These are phyloP conservation scores for Sporothrix globosa DNA, from an alignment of 2,329 filamentous ascomycete genomes.

Conservation along the genomic window DNA sequence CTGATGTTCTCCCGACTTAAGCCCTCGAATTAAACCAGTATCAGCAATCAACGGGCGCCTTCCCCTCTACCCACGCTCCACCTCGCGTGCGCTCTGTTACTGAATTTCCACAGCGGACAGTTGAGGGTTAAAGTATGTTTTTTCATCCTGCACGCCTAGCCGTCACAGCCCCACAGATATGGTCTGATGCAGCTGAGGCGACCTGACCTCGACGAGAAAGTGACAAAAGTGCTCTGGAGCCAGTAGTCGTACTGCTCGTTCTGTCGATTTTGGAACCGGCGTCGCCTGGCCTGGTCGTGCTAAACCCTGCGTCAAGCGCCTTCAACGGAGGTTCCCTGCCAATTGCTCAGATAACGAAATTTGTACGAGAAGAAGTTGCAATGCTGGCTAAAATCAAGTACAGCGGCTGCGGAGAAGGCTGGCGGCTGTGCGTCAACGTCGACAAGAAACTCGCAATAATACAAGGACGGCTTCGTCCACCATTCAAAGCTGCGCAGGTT, in stretches of 20 bases:
- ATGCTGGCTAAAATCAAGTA: background rate
- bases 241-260: background rate
- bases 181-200: slow-evolving; percentile 23
- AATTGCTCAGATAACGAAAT: background rate
- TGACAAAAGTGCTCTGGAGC: background rate
- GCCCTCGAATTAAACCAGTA: background rate
- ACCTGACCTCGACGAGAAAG: background rate
- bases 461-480: background rate
- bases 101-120: slow-evolving; percentile 6
- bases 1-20: background rate
- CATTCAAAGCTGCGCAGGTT: background rate
- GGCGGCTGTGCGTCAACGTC: background rate
- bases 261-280: background rate
- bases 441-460: background rate
- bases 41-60: background rate
- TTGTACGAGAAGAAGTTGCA: background rate
- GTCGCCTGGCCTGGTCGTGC: background rate
- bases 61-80: slow-evolving; percentile 22
- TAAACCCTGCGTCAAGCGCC: background rate
- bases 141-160: background rate
- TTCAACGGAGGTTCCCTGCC: background rate
- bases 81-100: background rate
- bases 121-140: slow-evolving; percentile 22
- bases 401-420: slow-evolving; percentile 8
- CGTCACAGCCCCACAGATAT: slow-evolving; percentile 27